Evolutionary conservation across 1,284 basidiomycete species (phyloP).

Genomic region (Puccinia polysora): DNA sequence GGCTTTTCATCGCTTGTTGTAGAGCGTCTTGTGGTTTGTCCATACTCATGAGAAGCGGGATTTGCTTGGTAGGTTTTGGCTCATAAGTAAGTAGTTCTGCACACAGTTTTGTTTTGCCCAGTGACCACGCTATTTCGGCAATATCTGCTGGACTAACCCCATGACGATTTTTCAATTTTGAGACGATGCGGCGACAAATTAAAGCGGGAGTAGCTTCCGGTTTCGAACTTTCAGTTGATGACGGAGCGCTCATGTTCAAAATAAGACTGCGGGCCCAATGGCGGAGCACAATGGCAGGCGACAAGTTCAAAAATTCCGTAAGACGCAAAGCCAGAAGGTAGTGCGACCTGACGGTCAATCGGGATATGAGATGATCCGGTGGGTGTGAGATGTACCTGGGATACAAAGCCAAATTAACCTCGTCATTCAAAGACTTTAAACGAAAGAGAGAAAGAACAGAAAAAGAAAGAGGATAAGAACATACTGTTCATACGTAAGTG

Average conservation of each 20-base stretch:
- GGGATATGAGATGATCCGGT: constrained; percentile 63
- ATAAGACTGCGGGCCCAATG: constrained; percentile 97
- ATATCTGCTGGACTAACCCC: constrained; percentile 88
- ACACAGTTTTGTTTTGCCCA: constrained; percentile 75
- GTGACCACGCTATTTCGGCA: constrained; percentile 87
- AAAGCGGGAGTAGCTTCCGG: constrained; percentile 61
- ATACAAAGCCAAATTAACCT: neutral
- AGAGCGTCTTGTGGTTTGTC: constrained; percentile 85
- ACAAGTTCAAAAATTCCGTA: constrained; percentile 73
- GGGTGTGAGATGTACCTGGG: constrained; percentile 31
- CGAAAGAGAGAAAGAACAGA: neutral
- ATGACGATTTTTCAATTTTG: constrained; percentile 62
- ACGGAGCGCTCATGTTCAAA: constrained; percentile 8
- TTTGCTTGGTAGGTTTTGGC: constrained; percentile 80
- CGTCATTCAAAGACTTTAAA: neutral
- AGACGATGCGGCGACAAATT: constrained; percentile 74
- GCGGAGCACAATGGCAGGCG: constrained; percentile 78
- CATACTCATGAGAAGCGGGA: constrained; percentile 86
- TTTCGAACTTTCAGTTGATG: neutral
- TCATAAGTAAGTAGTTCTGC: constrained; percentile 88
- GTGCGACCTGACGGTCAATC: constrained; percentile 78
- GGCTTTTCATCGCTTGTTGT: constrained; percentile 84
- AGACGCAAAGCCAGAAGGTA: constrained; percentile 90
- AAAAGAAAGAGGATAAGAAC: constrained; percentile 49
- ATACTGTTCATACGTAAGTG: constrained; percentile 83